Evolutionary conservation across 2,329 filamentous ascomycete species (phyloP).

Genomic region (Cercospora janseana): DNA sequence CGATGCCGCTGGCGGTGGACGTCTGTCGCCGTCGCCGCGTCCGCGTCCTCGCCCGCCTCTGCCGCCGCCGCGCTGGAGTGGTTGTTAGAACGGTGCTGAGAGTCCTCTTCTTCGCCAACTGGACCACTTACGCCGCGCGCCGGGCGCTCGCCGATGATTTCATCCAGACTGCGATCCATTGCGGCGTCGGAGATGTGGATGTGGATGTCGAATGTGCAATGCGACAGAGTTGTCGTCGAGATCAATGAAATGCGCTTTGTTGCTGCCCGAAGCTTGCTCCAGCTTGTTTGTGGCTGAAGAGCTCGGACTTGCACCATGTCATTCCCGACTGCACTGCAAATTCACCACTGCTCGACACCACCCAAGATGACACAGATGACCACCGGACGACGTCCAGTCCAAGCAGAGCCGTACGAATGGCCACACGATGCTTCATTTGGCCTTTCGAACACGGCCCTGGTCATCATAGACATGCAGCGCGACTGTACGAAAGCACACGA

Average conservation of each 20-base stretch:
- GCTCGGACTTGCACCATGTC: background rate
- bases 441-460: conserved; percentile 49
- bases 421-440: conserved; percentile 26
- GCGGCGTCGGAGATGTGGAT: background rate
- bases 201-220: conserved; percentile 8
- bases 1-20: conserved; percentile 64
- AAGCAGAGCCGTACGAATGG: conserved; percentile 26
- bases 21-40: conserved; percentile 28
- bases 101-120: no score
- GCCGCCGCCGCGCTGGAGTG: conserved; percentile 28
- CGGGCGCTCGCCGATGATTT: conserved; percentile 62
- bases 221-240: background rate
- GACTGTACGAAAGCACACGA: conserved; percentile 40
- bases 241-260: background rate
- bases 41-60: conserved; percentile 28
- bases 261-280: background rate
- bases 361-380: conserved; percentile 8
- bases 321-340: background rate
- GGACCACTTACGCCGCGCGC: conserved; percentile 45
- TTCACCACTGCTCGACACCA: background rate
- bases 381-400: no score
- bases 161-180: conserved; percentile 65
- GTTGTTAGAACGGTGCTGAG: background rate
- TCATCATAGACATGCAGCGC: conserved; percentile 58
- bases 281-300: background rate